phyloP scores from a whole-genome alignment of 2,329 filamentous ascomycete genomes.

The Ophiostoma sp. region DNA sequence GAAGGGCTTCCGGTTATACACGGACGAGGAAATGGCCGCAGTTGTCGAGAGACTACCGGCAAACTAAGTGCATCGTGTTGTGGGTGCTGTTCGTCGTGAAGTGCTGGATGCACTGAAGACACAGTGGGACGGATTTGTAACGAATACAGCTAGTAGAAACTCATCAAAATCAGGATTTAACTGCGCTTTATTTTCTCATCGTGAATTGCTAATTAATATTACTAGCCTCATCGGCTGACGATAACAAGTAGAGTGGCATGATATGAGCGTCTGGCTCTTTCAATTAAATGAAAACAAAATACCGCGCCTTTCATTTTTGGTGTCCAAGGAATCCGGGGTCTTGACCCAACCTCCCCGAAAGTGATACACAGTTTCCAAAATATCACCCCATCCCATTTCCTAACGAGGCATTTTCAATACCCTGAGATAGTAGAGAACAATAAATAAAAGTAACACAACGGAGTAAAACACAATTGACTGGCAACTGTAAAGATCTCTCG shows the following conservation, averaged over 20 bases:
- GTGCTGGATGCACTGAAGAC: too few species aligned
- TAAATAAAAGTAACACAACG: background rate
- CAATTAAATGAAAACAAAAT: background rate
- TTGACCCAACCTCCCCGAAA: background rate
- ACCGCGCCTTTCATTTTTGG: too few species aligned
- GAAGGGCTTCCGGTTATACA: constrained; percentile 97
- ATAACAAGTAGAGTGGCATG: background rate
- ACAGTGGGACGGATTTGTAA: constrained; percentile 1
- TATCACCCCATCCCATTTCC: background rate
- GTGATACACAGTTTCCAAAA: background rate
- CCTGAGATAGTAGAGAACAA: background rate
- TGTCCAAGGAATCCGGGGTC: too few species aligned
- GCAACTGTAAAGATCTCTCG: background rate
- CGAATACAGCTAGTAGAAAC: constrained; percentile 17
- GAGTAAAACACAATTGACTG: background rate
- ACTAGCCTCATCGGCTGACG: too few species aligned
- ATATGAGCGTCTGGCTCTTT: background rate
- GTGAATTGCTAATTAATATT: background rate
- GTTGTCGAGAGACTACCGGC: constrained; percentile 81
- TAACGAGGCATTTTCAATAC: background rate
- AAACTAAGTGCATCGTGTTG: constrained; percentile 47
- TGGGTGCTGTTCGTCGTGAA: background rate
- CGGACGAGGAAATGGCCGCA: constrained; percentile 92
- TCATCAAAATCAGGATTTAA: background rate
- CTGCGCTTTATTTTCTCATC: background rate